Evolutionary conservation across 1,284 basidiomycete species (phyloP).

Genomic region (Heliocybe sulcata): DNA sequence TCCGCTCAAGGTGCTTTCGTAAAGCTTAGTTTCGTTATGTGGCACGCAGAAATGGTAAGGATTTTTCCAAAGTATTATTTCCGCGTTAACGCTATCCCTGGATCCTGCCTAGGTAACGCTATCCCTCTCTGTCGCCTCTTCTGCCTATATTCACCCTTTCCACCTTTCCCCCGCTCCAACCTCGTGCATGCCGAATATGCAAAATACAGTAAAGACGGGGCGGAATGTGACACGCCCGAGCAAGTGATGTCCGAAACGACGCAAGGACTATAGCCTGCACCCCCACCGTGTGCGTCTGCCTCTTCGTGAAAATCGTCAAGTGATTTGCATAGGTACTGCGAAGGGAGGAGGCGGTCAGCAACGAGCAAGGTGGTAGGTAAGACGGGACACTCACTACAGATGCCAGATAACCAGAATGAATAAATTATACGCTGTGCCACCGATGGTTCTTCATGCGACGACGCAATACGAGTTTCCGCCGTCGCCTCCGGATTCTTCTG

Average conservation of each 20-base stretch:
- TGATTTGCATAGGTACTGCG: background rate
- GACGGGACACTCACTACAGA: background rate
- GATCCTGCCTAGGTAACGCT: too few relatives aligned
- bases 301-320: background rate
- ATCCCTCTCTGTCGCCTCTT: too few relatives aligned
- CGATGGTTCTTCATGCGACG: background rate
- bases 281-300: background rate
- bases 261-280: background rate
- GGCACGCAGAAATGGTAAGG: too few relatives aligned
- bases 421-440: background rate
- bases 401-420: background rate
- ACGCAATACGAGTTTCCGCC: constrained; percentile 1
- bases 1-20: too few relatives aligned
- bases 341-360: background rate
- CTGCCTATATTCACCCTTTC: too few relatives aligned
- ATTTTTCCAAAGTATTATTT: too few relatives aligned
- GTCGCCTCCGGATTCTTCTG: background rate
- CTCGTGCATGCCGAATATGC: background rate
- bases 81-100: too few relatives aligned
- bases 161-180: too few relatives aligned
- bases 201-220: background rate
- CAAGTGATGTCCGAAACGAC: background rate
- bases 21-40: too few relatives aligned
- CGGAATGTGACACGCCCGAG: background rate
- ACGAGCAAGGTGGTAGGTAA: background rate